Evolutionary conservation across 2,329 filamentous ascomycete species (phyloP).

Genomic region (Dryadomyces sulphureus): DNA sequence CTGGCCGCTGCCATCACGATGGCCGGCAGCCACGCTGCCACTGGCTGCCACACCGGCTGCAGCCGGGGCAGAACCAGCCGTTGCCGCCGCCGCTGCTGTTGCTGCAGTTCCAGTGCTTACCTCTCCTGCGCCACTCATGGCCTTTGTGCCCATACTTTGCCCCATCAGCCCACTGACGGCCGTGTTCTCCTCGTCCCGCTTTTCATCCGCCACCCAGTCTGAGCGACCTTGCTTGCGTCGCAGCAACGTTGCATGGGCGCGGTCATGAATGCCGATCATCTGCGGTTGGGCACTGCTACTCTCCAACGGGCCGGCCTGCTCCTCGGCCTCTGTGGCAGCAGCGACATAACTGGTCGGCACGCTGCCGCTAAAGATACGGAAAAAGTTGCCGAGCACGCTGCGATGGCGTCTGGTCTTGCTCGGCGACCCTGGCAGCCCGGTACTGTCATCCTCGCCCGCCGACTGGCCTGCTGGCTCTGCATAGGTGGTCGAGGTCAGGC

Average conservation of each 20-base stretch:
- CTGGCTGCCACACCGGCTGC: conserved; percentile 26
- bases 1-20: conserved; percentile 11
- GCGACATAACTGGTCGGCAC: conserved; percentile 13
- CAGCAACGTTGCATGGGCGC: conserved; percentile 28
- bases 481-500: no score
- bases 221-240: conserved; percentile 39
- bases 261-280: conserved; percentile 16
- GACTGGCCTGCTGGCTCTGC: neutral
- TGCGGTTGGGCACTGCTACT: conserved; percentile 4
- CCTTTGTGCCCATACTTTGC: neutral
- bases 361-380: conserved; percentile 40
- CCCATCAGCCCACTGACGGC: conserved; percentile 7
- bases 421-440: conserved; percentile 31
- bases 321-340: neutral
- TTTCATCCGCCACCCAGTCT: conserved; percentile 41
- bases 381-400: conserved; percentile 56
- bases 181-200: conserved; percentile 27
- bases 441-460: conserved; percentile 16
- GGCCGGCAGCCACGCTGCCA: conserved; percentile 7
- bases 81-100: neutral
- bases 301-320: neutral
- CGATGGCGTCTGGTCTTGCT: conserved; percentile 40
- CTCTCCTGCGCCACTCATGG: neutral
- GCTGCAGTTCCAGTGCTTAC: neutral
- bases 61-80: conserved; percentile 11